phyloP scores from a whole-genome alignment of 768 basidiomycete genomes.

The Favolaschia claudopus region DNA sequence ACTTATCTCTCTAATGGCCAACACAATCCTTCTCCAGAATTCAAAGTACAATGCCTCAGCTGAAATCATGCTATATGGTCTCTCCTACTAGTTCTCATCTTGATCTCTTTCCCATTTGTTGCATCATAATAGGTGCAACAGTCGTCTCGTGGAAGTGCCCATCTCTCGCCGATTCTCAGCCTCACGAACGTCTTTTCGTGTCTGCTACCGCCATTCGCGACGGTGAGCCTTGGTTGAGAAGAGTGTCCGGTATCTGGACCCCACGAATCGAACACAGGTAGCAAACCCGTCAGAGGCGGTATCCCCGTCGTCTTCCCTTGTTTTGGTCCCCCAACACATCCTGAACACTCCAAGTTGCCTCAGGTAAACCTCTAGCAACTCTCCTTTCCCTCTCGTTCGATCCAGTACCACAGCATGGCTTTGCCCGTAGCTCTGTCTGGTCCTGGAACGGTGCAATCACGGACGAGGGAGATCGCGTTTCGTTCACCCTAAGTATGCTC shows the following conservation, averaged over 20 bases:
- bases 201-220: constrained; percentile 83
- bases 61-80: constrained; percentile 74
- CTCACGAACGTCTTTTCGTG: constrained; percentile 79
- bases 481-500: constrained; percentile 77
- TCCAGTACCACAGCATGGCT: constrained; percentile 74
- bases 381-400: background rate
- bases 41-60: no score
- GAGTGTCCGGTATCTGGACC: constrained; percentile 52
- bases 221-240: no score
- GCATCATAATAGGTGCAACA: no score
- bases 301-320: constrained; percentile 81
- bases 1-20: no score
- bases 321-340: constrained; percentile 85
- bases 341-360: constrained; percentile 69
- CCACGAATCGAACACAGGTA: no score
- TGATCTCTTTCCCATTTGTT: no score
- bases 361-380: constrained; percentile 35
- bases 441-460: constrained; percentile 64
- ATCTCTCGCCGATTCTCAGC: constrained; percentile 40
- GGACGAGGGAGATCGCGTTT: constrained; percentile 76
- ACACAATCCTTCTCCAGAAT: no score
- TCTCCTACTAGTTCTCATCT: no score
- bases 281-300: constrained; percentile 58
- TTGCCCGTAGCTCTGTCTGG: constrained; percentile 85
- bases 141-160: constrained; percentile 85